Base-by-base conservation (phyloP, 352 stramenopile species). In the Globisporangium yorkense region DNA sequence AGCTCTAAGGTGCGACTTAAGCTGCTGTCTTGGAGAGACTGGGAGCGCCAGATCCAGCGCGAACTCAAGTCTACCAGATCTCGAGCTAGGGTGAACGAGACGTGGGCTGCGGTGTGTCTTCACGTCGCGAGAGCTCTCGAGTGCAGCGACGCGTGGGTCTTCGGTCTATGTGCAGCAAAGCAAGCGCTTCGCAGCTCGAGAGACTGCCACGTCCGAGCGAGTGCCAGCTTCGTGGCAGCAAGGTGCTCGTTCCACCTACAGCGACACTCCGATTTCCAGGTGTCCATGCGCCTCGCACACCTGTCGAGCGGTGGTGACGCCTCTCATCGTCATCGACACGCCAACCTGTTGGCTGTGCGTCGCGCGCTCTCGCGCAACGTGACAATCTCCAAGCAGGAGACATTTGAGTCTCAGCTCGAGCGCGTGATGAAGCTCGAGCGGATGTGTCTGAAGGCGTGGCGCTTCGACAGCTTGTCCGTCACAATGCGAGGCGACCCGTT, bases 381-480 rank as follows among this genome's bases (percentile, higher is more conserved):
- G 13, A 61, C 55, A n/a, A 45, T 73, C 2, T 74, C 72, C 0
- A 75, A 63, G 15, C 41, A 54, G 10, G 74, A 88, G 29, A 24
- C 71, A 1, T 89, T 88, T 46, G 44, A 50, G 8, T 59, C 35
- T 15, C 73, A 67, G 12, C 63, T 88, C 0, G 70, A 76, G 33
- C 75, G 74, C 3, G 46, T 85, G 0, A 50, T 68, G 16, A 89
- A 88, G 51, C 73, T 89, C 5, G 77, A 89, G 44, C 71, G 80
- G 16, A 79, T 88, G 72, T 78, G 75, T 21, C 45, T 87, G 12
- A 83, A 82, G 21, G 77, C 80, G 0, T 88, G 77, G 80, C 37
- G 57, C 7, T 77, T 61, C 21, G 65, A 84, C 44, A 89, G 77
- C 51, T 56, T 87, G 15, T 58, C 80, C 0, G 18, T 58, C 10